Base-by-base conservation (phyloP, 352 stramenopile species). In the Elongisporangium prolatum region DNA sequence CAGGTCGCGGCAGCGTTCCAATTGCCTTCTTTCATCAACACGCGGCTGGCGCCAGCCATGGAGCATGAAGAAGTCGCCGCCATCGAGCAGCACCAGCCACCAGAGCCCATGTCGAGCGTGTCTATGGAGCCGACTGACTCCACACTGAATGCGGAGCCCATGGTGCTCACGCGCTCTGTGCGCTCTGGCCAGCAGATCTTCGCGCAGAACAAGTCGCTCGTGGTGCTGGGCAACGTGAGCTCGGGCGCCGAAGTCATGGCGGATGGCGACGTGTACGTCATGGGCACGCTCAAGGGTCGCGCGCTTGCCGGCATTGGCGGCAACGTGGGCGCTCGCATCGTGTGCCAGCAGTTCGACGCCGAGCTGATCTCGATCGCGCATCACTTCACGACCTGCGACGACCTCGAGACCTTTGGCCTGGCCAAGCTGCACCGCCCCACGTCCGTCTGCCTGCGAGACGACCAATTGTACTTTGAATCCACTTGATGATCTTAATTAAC, bases 341-440 rank as follows among this genome's bases (percentile, higher is more conserved):
- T 83, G 21, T 91, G 78, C 56, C 77, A 89, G 64, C 82, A 74
- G 57, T 96, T 96, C 60, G 87, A 96, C 64, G 88, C 86, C 9
- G 88, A 96, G 71, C 80, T 96, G 61, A 81, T 96, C 55, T 93
- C 86, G 54, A 94, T 96, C 69, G 86, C 82, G 40, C 84, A 96
- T 65, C 84, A 86, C 64, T 96, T 96, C 60, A 96, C 88, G 37
- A 96, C 88, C n/a, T 95, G 83, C 63, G 86, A 96, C 63, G 80
- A 79, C 48, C 60, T 89, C 37, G 69, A 74, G 56, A 63, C 73
- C 54, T 65, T 69, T 14, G 58, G 76, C 54, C 72, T 66, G 22
- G 67, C 50, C 24, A 61, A 69, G 53, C 59, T 89, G 59, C 60
- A 78, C 57, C 77, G 84, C 61, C 71, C 82, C 28, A 89, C 82